These are phyloP conservation scores for Suillus cothurnatus DNA, from an alignment of 768 basidiomycete genomes.

Conservation along the genomic window DNA sequence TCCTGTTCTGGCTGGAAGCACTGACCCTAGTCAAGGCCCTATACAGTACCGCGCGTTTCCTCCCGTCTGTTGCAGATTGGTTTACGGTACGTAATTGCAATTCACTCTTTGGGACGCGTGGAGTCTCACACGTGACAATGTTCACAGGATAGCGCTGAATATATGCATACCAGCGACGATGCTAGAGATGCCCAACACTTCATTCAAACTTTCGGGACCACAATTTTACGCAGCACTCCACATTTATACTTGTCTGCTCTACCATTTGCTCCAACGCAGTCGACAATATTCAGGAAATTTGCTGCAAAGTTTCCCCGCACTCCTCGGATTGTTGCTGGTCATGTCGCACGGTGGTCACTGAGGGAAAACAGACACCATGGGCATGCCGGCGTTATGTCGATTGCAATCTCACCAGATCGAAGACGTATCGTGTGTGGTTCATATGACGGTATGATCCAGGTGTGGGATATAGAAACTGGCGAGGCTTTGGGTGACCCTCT, in stretches of 20 bases:
- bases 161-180: neutral
- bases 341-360: neutral
- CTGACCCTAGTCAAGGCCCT: neutral
- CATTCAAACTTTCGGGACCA: constrained; percentile 15
- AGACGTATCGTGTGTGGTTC: constrained; percentile 6
- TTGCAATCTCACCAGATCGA: constrained; percentile 12
- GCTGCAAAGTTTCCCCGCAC: neutral
- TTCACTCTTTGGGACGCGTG: neutral
- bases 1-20: constrained; percentile 15
- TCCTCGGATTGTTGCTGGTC: neutral
- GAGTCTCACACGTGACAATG: neutral
- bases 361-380: neutral
- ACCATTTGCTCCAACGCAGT: constrained; percentile 24
- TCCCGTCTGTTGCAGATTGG: neutral
- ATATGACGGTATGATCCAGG: constrained; percentile 10
- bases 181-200: constrained; percentile 16
- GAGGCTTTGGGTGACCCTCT: constrained; percentile 8
- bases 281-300: constrained; percentile 2
- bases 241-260: constrained; percentile 31
- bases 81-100: neutral
- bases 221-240: constrained; percentile 20
- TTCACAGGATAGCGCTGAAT: neutral
- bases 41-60: neutral
- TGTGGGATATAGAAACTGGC: constrained; percentile 16
- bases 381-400: neutral